Base-by-base conservation (phyloP, 1,284 basidiomycete genomes). In the Ganoderma sinense region DNA sequence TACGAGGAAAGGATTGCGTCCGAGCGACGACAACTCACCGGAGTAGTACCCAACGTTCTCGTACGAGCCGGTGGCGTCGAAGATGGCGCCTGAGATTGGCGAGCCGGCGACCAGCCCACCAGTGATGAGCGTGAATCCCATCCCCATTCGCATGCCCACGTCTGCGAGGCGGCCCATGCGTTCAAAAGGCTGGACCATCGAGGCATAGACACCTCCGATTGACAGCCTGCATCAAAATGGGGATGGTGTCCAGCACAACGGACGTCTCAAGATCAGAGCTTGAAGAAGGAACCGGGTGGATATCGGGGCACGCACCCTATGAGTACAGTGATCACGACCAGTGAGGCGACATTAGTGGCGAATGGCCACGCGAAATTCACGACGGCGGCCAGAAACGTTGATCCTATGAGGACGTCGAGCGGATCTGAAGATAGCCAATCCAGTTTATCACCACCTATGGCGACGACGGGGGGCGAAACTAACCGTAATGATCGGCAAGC, bases 331-430 rank as follows among this genome's bases (percentile, higher is more conserved):
- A 91, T 78, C 7, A 78, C 80, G 13, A 86, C 81, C 87, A 78
- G 5, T 83, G 79, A 0, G 1, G 75, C 79, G 51, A 82, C 73
- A 10, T 78, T 81, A 39, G 74, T 75, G 0, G 85, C 84, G 72
- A 85, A 87, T 10, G 89, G 89, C 89, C 89, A 91, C 1, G 83
- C 82, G 70, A 83, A 86, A 1, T 88, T 89, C 11, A 89, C 71
- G 26, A 88, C 75, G 0, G 81, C 88, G 1, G 87, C 83, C 13
- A 83, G 43, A 4, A 82, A 70, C 0, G 85, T 87, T 43, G 85
- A 83, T 0, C 87, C 88, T 26, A 85, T 84, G 79, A 89, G 86
- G 40, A 88, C 79, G 71, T 88, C 90, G 64, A 88, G 78, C 0
- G 86, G 76, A 6, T 89, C 88, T 87, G 40, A 60, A 16, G 10